phyloP scores from a whole-genome alignment of 2,329 filamentous ascomycete species.

The Magnaporthiopsis incrustans region DNA sequence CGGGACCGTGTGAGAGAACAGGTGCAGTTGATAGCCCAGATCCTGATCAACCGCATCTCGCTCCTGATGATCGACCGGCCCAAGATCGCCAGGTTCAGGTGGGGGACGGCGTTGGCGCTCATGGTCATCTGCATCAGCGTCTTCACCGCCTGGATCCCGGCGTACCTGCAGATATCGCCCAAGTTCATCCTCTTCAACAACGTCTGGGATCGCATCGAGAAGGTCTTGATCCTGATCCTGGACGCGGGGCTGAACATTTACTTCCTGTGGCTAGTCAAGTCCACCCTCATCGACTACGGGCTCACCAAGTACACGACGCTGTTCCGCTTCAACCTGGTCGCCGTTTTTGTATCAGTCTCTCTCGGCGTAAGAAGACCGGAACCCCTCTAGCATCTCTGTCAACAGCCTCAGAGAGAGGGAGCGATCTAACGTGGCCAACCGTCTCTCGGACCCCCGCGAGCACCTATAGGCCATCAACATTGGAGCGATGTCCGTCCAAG shows the following conservation, averaged over 20 bases:
- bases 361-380: slow-evolving; percentile 25
- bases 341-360: slow-evolving; percentile 35
- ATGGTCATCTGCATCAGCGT: slow-evolving; percentile 39
- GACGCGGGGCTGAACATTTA: slow-evolving; percentile 37
- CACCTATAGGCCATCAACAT: too few relatives aligned
- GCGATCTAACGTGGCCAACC: too few relatives aligned
- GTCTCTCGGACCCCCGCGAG: too few relatives aligned
- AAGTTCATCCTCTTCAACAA: slow-evolving; percentile 32
- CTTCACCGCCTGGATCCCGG: slow-evolving; percentile 42
- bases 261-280: slow-evolving; percentile 36
- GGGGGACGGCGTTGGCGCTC: slow-evolving; percentile 29
- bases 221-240: slow-evolving; percentile 35
- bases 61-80: slow-evolving; percentile 32
- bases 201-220: slow-evolving; percentile 42
- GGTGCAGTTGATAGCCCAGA: slow-evolving; percentile 38
- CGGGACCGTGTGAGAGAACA: slow-evolving; percentile 18
- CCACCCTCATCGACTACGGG: slow-evolving; percentile 35
- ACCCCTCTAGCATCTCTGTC: too few relatives aligned
- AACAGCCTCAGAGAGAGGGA: too few relatives aligned
- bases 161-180: slow-evolving; percentile 31
- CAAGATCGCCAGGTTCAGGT: slow-evolving; percentile 29
- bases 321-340: slow-evolving; percentile 35
- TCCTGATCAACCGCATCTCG: slow-evolving; percentile 40
- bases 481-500: too few relatives aligned
- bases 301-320: slow-evolving; percentile 39